Evolutionary conservation across 1,139 yeast genomes (phyloP).

Genomic region (Pichia sp.): DNA sequence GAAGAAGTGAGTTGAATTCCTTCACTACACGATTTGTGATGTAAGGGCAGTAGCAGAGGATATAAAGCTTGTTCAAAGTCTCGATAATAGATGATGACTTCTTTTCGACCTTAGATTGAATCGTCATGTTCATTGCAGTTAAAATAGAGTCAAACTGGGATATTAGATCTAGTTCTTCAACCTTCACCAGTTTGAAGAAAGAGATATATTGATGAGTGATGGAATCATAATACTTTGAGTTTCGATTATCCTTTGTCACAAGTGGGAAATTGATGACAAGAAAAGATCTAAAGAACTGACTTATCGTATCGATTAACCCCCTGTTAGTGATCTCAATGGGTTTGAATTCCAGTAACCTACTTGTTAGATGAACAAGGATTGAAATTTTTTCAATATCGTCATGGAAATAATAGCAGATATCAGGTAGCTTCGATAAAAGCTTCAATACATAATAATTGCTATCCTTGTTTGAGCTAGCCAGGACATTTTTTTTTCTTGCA

Average conservation of each 20-base stretch:
- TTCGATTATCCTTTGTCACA: background rate
- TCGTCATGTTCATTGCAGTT: conserved; percentile 22
- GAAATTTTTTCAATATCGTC: conserved; percentile 17
- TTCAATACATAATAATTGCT: conserved; percentile 9
- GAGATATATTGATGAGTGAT: conserved; percentile 17
- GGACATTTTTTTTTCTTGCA: background rate
- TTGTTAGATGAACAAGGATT: conserved; percentile 6
- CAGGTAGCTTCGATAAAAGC: conserved; percentile 12
- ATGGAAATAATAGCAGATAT: conserved; percentile 14
- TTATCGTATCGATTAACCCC: conserved; percentile 1
- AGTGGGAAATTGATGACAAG: conserved; percentile 17
- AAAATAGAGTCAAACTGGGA: conserved; percentile 21
- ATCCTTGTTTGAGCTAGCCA: conserved; percentile 5
- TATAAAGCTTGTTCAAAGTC: conserved; percentile 10
- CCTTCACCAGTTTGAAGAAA: conserved; percentile 22
- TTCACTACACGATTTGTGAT: background rate
- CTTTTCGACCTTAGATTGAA: conserved; percentile 11
- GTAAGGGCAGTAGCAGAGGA: conserved; percentile 6
- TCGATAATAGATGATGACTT: conserved; percentile 4
- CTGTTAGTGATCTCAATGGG: background rate
- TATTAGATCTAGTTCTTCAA: conserved; percentile 21
- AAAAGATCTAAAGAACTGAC: conserved; percentile 9
- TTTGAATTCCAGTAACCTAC: conserved; percentile 1
- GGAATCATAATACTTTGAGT: conserved; percentile 21
- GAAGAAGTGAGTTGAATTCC: background rate